A percentile compares a stretch with the other conserved stretches of the same genome.
Evolutionary conservation across 768 basidiomycete species (phyloP).

Genomic region (Podaxis rugospora): DNA sequence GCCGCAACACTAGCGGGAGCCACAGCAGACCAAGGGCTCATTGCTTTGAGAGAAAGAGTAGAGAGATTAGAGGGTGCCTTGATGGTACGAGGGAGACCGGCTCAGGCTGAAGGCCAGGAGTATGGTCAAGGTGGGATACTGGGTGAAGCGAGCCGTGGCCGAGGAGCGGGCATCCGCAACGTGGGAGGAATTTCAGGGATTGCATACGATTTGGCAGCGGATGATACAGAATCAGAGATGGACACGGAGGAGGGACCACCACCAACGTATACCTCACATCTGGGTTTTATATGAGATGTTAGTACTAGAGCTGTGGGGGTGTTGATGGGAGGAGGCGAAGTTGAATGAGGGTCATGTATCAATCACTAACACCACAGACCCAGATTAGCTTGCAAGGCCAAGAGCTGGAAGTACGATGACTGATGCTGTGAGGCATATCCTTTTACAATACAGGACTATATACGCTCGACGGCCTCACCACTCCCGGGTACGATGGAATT

Average conservation of each 20-base stretch:
- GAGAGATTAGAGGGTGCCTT: not conserved
- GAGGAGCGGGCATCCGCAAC: not conserved
- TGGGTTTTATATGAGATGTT: not conserved
- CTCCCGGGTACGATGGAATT: too few relatives aligned
- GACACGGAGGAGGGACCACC: not conserved
- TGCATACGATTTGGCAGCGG: not conserved
- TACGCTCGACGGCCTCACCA: too few relatives aligned
- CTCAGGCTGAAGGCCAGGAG: not conserved
- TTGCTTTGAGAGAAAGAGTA: not conserved
- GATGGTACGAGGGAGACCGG: not conserved
- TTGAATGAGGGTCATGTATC: not conserved
- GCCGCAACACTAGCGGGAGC: not conserved
- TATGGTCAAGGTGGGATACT: not conserved
- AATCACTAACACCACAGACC: not conserved
- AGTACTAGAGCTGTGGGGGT: not conserved
- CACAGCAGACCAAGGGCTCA: not conserved
- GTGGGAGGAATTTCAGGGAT: not conserved
- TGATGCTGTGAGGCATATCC: too few relatives aligned
- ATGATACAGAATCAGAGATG: not conserved
- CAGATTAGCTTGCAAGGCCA: too few relatives aligned
- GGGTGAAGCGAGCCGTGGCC: not conserved
- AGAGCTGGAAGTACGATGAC: too few relatives aligned
- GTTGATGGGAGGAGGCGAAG: too few relatives aligned
- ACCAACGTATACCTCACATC: not conserved
- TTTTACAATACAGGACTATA: too few relatives aligned